A percentile compares a stretch with the other conserved stretches of the same genome.
These are phyloP conservation scores for Pyrenochaeta sp. DNA, from an alignment of 2,329 filamentous ascomycete genomes.

Conservation along the genomic window DNA sequence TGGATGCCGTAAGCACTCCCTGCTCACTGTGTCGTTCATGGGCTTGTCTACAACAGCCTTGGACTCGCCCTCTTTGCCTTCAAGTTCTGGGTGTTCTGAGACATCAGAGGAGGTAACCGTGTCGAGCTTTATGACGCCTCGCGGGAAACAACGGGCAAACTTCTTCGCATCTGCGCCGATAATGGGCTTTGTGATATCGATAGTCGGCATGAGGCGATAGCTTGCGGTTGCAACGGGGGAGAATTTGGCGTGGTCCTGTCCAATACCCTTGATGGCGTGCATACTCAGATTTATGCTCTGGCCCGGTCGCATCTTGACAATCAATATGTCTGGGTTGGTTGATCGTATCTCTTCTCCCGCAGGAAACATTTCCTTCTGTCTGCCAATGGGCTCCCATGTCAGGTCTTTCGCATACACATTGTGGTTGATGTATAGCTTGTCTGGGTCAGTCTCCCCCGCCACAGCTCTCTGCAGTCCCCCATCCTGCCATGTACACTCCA, in stretches of 20 bases:
- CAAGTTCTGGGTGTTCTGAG: constrained; percentile 67
- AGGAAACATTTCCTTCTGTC: constrained; percentile 49
- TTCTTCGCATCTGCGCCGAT: constrained; percentile 86
- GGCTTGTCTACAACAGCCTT: constrained; percentile 89
- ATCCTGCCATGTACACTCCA: constrained; percentile 81
- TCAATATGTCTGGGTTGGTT: constrained; percentile 89
- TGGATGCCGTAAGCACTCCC: constrained; percentile 88
- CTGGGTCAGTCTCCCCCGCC: constrained; percentile 78
- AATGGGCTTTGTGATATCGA: constrained; percentile 84
- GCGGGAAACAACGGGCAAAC: constrained; percentile 88
- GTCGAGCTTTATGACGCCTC: constrained; percentile 84
- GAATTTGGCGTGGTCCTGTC: constrained; percentile 95
- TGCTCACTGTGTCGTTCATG: constrained; percentile 94
- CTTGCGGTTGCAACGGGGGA: constrained; percentile 94
- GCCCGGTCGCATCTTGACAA: constrained; percentile 91
- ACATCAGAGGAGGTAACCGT: constrained; percentile 74
- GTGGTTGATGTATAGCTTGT: constrained; percentile 84
- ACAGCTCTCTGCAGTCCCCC: constrained; percentile 66
- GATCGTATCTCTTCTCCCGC: constrained; percentile 73
- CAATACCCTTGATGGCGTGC: constrained; percentile 95
- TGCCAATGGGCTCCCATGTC: constrained; percentile 77
- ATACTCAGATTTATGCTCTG: constrained; percentile 87
- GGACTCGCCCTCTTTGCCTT: constrained; percentile 77
- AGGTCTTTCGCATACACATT: constrained; percentile 68
- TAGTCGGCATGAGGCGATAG: constrained; percentile 89